phyloP scores from a whole-genome alignment of 768 basidiomycete genomes.

The Tremella yokohamensis region DNA sequence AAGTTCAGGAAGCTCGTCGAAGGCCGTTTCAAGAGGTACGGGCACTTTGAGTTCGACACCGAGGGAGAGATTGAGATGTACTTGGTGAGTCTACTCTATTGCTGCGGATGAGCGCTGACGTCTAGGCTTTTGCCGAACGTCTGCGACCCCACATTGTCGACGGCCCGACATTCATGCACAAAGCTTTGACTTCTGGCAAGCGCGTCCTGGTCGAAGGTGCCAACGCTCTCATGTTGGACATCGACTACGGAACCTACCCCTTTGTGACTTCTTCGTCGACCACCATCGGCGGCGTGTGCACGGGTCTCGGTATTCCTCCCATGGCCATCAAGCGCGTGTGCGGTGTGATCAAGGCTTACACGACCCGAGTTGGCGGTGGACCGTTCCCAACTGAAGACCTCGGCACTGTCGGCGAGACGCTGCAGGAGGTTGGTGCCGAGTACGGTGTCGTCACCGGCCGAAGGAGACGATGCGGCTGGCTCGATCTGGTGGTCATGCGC shows the following conservation, averaged over 20 bases:
- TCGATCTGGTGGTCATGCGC: slow-evolving; percentile 90
- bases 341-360: slow-evolving; percentile 97
- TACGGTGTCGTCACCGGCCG: slow-evolving; percentile 91
- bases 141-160: slow-evolving; percentile 85
- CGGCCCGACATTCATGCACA: slow-evolving; percentile 78
- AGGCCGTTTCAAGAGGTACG: slow-evolving; percentile 95
- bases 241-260: slow-evolving; percentile 97
- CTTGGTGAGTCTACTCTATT: slow-evolving; percentile 59
- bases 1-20: slow-evolving; percentile 96
- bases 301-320: slow-evolving; percentile 94
- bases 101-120: background rate
- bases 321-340: slow-evolving; percentile 77
- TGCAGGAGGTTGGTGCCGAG: slow-evolving; percentile 91
- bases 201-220: slow-evolving; percentile 90
- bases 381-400: slow-evolving; percentile 97
- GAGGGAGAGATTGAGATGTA: slow-evolving; percentile 92
- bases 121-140: slow-evolving; percentile 73
- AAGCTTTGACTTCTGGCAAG: slow-evolving; percentile 70
- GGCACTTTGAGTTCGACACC: slow-evolving; percentile 96
- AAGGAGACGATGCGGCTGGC: slow-evolving; percentile 90
- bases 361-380: slow-evolving; percentile 95
- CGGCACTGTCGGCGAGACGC: slow-evolving; percentile 74
- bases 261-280: slow-evolving; percentile 95
- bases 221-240: slow-evolving; percentile 96
- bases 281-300: slow-evolving; percentile 90